Evolutionary conservation across 305 asterid species (phyloP), one percentile per base, ranked within the genome.

Genomic region (Fraxinus platypoda): DNA sequence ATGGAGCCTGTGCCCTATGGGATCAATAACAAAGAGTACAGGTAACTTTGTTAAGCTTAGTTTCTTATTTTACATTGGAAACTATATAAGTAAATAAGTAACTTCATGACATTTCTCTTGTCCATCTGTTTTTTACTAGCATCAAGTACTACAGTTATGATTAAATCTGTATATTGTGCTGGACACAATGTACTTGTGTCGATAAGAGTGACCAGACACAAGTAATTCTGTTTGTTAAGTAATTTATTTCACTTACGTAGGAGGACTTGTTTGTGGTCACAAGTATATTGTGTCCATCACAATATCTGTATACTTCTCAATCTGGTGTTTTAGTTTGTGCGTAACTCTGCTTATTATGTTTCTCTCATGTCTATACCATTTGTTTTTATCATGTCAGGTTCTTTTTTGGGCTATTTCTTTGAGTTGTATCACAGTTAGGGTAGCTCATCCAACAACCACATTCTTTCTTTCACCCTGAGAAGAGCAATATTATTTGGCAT

Each of bases 1-100:
- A 90, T 90, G 89, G 97, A 94, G 49, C 91, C 95, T 46, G 82
- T 79, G 72, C 83, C 93, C 9, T 95, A 89, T 78, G 98, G 93
- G 83, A 90, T 87, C 15, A 90, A 89, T 78, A 89, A 82, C 90
- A 93, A 91, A 87, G 98, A 95, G 62, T 89, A 86, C 90, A 92
- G 99, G 99, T 94, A 90, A 81, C 75, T 4, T 76, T 59, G 17
- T 78, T 17, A 28, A 76, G n/a, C 82, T 57, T 71, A 46, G 79
- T 77, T 78, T 19, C 54, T 82, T 84, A 11, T 26, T 26, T 66
- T 9, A 12, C 13, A 26, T 33, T 26, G 8, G 34, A 66, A 66
- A 66, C 73, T 64, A 21, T 62, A 17, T 5, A 19, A n/a, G 26
- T 54, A 54, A n/a, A 54, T 54, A 6, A 54, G 66, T 43, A 54